A percentile compares a stretch with the other conserved stretches of the same genome.
These are phyloP conservation scores for Gossypium longicalyx DNA, from an alignment of 345 rosid genomes.

Conservation along the genomic window DNA sequence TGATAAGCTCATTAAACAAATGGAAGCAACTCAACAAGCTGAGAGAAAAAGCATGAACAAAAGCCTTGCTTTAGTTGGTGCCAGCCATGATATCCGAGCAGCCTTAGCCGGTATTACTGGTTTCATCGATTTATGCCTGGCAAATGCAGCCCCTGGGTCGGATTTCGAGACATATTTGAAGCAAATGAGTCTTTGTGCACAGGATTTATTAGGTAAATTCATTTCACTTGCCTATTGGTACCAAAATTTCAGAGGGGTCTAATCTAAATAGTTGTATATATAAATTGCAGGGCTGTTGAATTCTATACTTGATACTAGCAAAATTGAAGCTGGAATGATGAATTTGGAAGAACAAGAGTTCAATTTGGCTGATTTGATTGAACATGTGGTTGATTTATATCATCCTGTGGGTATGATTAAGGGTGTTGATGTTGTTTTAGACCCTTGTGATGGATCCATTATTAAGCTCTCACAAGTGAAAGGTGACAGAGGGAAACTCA, in stretches of 20 bases:
- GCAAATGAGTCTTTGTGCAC: slow-evolving; percentile 46
- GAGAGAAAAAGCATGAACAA: slow-evolving; percentile 74
- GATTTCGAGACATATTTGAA: slow-evolving; percentile 37
- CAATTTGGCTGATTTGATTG: slow-evolving; percentile 48
- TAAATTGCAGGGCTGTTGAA: slow-evolving; percentile 46
- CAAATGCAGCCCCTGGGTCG: slow-evolving; percentile 37
- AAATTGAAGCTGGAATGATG: slow-evolving; percentile 79
- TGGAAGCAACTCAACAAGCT: slow-evolving; percentile 75
- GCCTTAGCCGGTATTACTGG: slow-evolving; percentile 57
- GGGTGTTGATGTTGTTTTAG: slow-evolving; percentile 61
- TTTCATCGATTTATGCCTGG: slow-evolving; percentile 38
- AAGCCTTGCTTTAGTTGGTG: slow-evolving; percentile 60
- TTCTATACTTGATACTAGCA: slow-evolving; percentile 70
- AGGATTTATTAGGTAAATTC: slow-evolving; percentile 54
- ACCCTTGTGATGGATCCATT: slow-evolving; percentile 53
- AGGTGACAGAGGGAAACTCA: slow-evolving; percentile 62
- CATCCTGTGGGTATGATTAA: slow-evolving; percentile 57
- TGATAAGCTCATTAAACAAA: slow-evolving; percentile 53
- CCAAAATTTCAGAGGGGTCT: not conserved
- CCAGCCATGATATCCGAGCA: slow-evolving; percentile 78
- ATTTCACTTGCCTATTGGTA: not conserved
- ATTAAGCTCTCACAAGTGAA: slow-evolving; percentile 37
- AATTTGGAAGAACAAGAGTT: slow-evolving; percentile 64
- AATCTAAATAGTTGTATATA: no score
- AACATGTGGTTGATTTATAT: slow-evolving; percentile 49